phyloP scores from a whole-genome alignment of 306 rosid species.

The Lablab purpureus region DNA sequence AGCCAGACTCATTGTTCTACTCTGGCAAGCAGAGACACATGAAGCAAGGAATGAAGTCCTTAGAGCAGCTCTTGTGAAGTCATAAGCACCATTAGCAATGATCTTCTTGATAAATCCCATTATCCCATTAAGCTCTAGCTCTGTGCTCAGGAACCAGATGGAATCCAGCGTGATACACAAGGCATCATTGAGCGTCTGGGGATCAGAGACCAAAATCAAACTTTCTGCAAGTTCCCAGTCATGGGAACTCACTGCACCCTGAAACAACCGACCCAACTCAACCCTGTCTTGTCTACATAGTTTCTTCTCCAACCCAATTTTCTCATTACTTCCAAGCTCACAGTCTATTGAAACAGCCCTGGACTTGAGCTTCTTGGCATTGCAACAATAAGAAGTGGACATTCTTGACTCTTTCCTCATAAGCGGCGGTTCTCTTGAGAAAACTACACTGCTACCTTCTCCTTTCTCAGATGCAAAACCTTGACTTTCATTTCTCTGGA shows the following conservation, averaged over 20 bases:
- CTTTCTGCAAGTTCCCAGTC: conserved; percentile 87
- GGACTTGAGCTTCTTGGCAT: conserved; percentile 63
- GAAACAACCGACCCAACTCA: conserved; percentile 83
- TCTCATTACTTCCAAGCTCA: conserved; percentile 57
- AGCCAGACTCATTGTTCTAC: conserved; percentile 80
- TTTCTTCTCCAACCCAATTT: conserved; percentile 62
- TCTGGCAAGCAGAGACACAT: conserved; percentile 95
- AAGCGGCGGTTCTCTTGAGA: conserved; percentile 65
- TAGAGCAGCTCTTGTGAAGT: conserved; percentile 85
- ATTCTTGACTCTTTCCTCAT: conserved; percentile 56
- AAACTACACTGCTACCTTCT: conserved; percentile 66
- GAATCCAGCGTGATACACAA: conserved; percentile 85
- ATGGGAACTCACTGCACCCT: conserved; percentile 78
- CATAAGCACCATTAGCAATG: conserved; percentile 77
- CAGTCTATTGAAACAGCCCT: conserved; percentile 47
- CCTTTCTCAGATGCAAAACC: conserved; percentile 62
- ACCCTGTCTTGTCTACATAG: conserved; percentile 75
- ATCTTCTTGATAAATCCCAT: conserved; percentile 70
- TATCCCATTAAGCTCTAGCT: conserved; percentile 69
- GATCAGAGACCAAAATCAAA: conserved; percentile 77
- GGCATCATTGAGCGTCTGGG: conserved; percentile 83
- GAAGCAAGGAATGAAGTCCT: conserved; percentile 92
- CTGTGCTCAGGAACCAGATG: conserved; percentile 82
- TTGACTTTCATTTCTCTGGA: conserved; percentile 54
- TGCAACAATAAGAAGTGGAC: conserved; percentile 54